Conservation (phyloP, 1,139 yeast genomes). For the Saccharomyces uvarum region DNA sequence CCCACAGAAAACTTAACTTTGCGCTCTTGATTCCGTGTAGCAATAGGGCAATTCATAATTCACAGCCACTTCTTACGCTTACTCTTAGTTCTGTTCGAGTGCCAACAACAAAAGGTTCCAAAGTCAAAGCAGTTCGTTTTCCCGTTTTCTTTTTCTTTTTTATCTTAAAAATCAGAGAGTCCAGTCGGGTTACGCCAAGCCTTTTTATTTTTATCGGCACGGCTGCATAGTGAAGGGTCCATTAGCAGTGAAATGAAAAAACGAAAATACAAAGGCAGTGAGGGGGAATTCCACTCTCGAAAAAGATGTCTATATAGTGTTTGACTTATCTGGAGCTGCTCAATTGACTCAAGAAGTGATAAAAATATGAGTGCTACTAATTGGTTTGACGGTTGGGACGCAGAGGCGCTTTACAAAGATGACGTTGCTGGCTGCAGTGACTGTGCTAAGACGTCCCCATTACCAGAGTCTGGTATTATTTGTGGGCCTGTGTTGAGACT, state of each 20-base stretch:
- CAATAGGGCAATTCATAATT: neutral
- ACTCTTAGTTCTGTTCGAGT: neutral
- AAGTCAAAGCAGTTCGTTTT: neutral
- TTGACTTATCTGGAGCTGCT: neutral
- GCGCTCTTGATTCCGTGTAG: neutral
- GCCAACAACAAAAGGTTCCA: neutral
- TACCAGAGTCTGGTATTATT: conserved; percentile 18
- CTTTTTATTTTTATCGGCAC: neutral
- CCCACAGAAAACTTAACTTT: too few species aligned
- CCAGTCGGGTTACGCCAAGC: neutral
- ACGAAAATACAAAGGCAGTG: neutral
- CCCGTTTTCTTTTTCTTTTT: neutral
- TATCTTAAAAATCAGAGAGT: neutral
- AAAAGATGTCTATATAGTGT: neutral
- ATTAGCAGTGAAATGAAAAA: neutral
- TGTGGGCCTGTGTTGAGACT: conserved; percentile 78
- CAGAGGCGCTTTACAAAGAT: conserved; percentile 16
- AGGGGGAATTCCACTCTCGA: neutral
- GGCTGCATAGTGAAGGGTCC: neutral
- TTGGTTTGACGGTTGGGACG: conserved; percentile 27
- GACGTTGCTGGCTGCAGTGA: conserved; percentile 18
- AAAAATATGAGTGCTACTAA: neutral
- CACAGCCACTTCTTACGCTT: neutral
- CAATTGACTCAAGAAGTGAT: neutral
- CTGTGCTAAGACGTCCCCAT: conserved; percentile 20